Evolutionary conservation across 768 basidiomycete species (phyloP).

Genomic region (Hebeloma cylindrosporum): DNA sequence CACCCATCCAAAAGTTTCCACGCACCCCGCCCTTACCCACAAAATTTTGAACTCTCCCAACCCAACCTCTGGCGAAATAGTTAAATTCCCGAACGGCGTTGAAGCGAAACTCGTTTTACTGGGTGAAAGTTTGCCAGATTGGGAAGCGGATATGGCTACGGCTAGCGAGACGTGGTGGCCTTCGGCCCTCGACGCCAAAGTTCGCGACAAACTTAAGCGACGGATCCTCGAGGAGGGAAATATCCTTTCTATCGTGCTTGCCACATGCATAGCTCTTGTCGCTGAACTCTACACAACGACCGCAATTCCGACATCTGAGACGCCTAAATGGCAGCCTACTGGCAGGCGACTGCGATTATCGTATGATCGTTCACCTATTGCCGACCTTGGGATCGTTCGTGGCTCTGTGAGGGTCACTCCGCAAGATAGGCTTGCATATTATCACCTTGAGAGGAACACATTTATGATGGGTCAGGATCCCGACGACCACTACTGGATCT

Average conservation of each 20-base stretch:
- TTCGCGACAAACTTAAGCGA: constrained; percentile 28
- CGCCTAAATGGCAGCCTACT: constrained; percentile 3
- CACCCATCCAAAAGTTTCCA: constrained; percentile 14
- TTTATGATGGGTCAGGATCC: constrained; percentile 40
- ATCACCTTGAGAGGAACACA: constrained; percentile 20
- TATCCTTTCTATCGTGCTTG: constrained; percentile 31
- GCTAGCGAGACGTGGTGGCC: constrained; percentile 41
- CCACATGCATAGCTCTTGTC: constrained; percentile 34
- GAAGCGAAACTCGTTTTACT: constrained; percentile 29
- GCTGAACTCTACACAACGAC: constrained; percentile 41
- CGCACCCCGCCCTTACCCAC: constrained; percentile 27
- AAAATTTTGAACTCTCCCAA: constrained; percentile 31
- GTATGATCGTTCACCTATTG: constrained; percentile 38
- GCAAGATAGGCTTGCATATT: constrained; percentile 39
- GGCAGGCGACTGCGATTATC: constrained; percentile 33
- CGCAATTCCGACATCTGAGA: constrained; percentile 4
- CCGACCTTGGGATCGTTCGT: constrained; percentile 45
- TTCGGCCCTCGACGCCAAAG: constrained; percentile 20
- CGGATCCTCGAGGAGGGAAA: constrained; percentile 35
- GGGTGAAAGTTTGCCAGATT: constrained; percentile 24
- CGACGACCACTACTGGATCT: constrained; percentile 50
- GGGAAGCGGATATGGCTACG: background rate
- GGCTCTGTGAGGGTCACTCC: constrained; percentile 34
- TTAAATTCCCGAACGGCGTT: constrained; percentile 25
- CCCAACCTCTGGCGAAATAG: constrained; percentile 14